Percentiles rank a stretch among this genome's conserved stretches.
Evolutionary conservation across 2,329 filamentous ascomycete species (phyloP).

Genomic region (Curvularia verruculosa): DNA sequence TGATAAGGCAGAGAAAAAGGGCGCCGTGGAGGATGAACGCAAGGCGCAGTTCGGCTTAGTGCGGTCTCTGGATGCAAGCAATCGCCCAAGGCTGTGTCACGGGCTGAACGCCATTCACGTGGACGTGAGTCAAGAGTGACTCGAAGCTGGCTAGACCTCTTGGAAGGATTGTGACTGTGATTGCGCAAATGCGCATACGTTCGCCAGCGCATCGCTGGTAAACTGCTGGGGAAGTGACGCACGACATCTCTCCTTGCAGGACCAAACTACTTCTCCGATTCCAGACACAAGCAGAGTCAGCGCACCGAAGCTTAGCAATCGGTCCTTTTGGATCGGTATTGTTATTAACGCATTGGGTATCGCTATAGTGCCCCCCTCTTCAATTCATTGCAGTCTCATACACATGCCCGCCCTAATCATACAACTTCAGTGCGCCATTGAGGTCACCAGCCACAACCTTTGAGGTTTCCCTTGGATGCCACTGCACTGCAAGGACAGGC

Average conservation of each 20-base stretch:
- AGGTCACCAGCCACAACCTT: constrained; percentile 91
- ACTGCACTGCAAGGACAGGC: constrained; percentile 84
- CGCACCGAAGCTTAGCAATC: not conserved
- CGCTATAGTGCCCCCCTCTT: constrained; percentile 6
- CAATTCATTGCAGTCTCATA: not conserved
- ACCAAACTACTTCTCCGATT: not conserved
- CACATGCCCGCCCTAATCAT: constrained; percentile 67
- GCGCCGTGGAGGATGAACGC: constrained; percentile 9
- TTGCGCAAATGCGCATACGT: constrained; percentile 24
- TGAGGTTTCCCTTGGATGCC: constrained; percentile 97
- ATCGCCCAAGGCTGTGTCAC: constrained; percentile 10
- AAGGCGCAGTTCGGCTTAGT: constrained; percentile 21
- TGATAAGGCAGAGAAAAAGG: constrained; percentile 18
- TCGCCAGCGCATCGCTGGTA: constrained; percentile 13
- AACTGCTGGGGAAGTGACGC: not conserved
- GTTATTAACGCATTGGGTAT: constrained; percentile 9
- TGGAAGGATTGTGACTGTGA: not conserved
- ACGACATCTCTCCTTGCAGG: constrained; percentile 4
- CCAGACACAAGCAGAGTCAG: not conserved
- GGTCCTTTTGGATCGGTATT: not conserved
- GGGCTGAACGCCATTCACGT: constrained; percentile 16
- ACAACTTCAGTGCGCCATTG: constrained; percentile 88
- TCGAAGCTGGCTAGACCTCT: not conserved
- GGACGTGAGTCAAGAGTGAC: not conserved
- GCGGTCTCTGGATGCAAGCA: constrained; percentile 12